phyloP scores from a whole-genome alignment of 2,329 filamentous ascomycete species.

The Calonectria naviculata region DNA sequence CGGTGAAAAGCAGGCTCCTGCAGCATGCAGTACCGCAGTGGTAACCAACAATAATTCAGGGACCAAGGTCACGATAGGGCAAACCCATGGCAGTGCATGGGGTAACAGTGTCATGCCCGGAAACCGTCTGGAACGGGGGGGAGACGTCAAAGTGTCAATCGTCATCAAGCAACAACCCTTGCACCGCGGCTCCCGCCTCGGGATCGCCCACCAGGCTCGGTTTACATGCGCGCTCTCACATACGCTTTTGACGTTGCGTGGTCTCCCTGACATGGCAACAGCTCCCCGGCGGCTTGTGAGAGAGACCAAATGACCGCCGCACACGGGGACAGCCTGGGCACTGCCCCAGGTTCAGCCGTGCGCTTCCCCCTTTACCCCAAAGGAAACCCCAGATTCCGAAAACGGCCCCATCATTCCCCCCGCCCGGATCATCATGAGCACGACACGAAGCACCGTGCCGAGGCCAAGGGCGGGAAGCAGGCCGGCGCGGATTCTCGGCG shows the following conservation, averaged over 20 bases:
- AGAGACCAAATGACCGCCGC: neutral
- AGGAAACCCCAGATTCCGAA: conserved; percentile 18
- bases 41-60: neutral
- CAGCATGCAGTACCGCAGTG: neutral
- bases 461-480: neutral
- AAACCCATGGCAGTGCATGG: neutral
- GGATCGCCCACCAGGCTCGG: neutral
- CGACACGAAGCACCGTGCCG: neutral
- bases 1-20: conserved; percentile 15
- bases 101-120: conserved; percentile 4
- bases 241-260: neutral
- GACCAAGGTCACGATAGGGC: neutral
- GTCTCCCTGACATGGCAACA: neutral
- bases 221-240: neutral
- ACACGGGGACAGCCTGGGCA: neutral
- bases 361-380: neutral
- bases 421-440: conserved; percentile 2
- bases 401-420: conserved; percentile 2
- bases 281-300: neutral
- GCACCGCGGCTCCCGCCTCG: neutral
- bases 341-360: neutral
- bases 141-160: conserved; percentile 14
- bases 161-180: neutral
- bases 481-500: conserved; percentile 10
- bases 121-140: conserved; percentile 8